Percentiles rank a stretch among this genome's conserved stretches.
Conservation (phyloP, 768 basidiomycete species). For the Rhizopogon salebrosus region DNA sequence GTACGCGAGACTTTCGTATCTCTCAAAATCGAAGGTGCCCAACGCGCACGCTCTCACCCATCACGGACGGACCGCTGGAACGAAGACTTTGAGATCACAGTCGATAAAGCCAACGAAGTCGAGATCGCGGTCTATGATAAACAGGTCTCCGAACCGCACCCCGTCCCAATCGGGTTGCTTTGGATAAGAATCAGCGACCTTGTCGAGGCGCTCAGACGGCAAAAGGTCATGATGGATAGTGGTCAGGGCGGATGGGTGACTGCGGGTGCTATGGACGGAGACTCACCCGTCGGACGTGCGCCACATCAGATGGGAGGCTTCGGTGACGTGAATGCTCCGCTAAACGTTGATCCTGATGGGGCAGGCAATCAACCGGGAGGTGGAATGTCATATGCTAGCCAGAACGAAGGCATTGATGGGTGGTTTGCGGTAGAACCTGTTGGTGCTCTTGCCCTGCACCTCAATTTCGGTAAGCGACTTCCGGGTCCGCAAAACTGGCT, state of each 20-base stretch:
- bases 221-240: slow-evolving; percentile 83
- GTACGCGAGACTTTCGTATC: slow-evolving; percentile 82
- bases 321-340: slow-evolving; percentile 38
- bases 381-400: slow-evolving; percentile 15
- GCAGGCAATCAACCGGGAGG: slow-evolving; percentile 24
- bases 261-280: slow-evolving; percentile 80
- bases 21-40: slow-evolving; percentile 94
- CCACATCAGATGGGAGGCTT: slow-evolving; percentile 46
- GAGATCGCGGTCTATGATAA: slow-evolving; percentile 96
- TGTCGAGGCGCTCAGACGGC: slow-evolving; percentile 87
- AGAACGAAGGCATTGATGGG: slow-evolving; percentile 81
- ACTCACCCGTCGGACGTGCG: slow-evolving; percentile 40
- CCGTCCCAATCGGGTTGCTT: slow-evolving; percentile 87
- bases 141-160: slow-evolving; percentile 71
- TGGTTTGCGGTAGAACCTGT: slow-evolving; percentile 98
- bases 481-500: not conserved
- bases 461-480: slow-evolving; percentile 81
- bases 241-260: slow-evolving; percentile 96
- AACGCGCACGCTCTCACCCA: slow-evolving; percentile 86
- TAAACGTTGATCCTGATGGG: slow-evolving; percentile 31
- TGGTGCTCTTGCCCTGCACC: slow-evolving; percentile 80
- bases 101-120: slow-evolving; percentile 98
- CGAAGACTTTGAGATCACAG: slow-evolving; percentile 92
- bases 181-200: slow-evolving; percentile 95
- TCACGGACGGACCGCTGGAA: slow-evolving; percentile 96